Conservation (phyloP, 495 filamentous ascomycete species). For the Letharia lupina region DNA sequence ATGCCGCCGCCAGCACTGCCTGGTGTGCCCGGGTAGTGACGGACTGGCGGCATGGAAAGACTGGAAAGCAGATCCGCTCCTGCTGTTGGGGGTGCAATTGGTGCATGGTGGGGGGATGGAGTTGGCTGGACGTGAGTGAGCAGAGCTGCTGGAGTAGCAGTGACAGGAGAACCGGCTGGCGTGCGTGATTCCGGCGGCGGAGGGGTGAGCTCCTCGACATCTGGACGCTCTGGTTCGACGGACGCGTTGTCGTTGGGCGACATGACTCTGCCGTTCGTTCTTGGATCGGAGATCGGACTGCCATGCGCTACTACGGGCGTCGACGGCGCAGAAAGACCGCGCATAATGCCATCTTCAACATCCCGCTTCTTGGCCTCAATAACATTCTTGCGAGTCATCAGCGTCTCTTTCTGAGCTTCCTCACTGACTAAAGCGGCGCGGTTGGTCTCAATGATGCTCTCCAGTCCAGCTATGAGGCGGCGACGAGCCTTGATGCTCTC, state of each 20-base stretch:
- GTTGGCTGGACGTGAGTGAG: slow-evolving; percentile 19
- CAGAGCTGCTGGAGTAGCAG: slow-evolving; percentile 7
- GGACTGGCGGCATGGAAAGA: slow-evolving; percentile 34
- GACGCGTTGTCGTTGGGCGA: slow-evolving; percentile 19
- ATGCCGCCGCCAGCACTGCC: slow-evolving; percentile 34
- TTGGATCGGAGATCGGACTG: slow-evolving; percentile 30
- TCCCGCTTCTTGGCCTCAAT: slow-evolving; percentile 73
- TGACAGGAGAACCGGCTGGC: slow-evolving; percentile 36
- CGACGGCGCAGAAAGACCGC: slow-evolving; percentile 53
- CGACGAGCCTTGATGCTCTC: slow-evolving; percentile 82
- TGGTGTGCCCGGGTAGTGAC: slow-evolving; percentile 32
- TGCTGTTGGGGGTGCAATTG: slow-evolving; percentile 32
- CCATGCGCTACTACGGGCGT: slow-evolving; percentile 28
- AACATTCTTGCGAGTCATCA: slow-evolving; percentile 51
- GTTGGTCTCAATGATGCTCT: slow-evolving; percentile 71
- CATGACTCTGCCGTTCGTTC: slow-evolving; percentile 22
- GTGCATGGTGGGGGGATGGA: slow-evolving; percentile 28
- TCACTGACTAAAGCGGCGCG: slow-evolving; percentile 61
- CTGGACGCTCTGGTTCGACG: slow-evolving; percentile 55
- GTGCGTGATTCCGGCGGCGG: slow-evolving; percentile 50
- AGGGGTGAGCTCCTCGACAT: slow-evolving; percentile 77
- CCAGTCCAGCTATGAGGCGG: slow-evolving; percentile 66
- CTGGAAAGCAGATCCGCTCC: slow-evolving; percentile 45
- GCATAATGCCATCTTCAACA: slow-evolving; percentile 83
- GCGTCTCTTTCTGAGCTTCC: slow-evolving; percentile 48